These are phyloP conservation scores for Colletotrichum shisoi DNA, from an alignment of 2,329 filamentous ascomycete species.

Conservation along the genomic window DNA sequence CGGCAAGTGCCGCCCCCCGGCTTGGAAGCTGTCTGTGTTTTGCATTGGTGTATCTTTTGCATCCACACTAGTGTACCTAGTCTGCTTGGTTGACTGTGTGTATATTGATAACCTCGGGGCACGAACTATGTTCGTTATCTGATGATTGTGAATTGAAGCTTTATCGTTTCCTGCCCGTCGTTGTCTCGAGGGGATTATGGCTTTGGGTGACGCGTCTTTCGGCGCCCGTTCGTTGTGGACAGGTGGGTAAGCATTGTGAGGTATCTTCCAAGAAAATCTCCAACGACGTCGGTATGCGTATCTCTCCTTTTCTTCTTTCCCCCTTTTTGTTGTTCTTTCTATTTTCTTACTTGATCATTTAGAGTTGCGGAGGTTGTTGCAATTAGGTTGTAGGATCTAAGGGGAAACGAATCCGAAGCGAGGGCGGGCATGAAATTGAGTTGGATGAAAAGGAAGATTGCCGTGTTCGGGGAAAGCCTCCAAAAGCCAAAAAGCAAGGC, in stretches of 20 bases:
- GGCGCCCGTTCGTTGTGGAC: neutral
- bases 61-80: too few species aligned
- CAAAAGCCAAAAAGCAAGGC: constrained; percentile 9
- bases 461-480: constrained; percentile 8
- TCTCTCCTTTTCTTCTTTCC: too few species aligned
- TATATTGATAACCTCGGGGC: neutral
- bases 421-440: neutral
- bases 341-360: neutral
- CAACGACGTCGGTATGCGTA: too few species aligned
- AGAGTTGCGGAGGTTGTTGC: neutral
- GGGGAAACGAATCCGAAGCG: neutral
- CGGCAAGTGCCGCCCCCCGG: constrained; percentile 19
- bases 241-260: too few species aligned
- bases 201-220: constrained; percentile 14
- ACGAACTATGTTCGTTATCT: neutral
- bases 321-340: neutral
- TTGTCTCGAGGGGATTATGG: neutral
- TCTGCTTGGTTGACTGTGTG: too few species aligned
- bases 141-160: neutral
- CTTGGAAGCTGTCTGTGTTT: neutral
- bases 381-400: constrained; percentile 8
- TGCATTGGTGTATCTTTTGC: constrained; percentile 1
- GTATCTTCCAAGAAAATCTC: too few species aligned
- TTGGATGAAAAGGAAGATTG: neutral
- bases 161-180: neutral